phyloP scores from a whole-genome alignment of 2,329 filamentous ascomycete species.

The Diaporthe amygdali region DNA sequence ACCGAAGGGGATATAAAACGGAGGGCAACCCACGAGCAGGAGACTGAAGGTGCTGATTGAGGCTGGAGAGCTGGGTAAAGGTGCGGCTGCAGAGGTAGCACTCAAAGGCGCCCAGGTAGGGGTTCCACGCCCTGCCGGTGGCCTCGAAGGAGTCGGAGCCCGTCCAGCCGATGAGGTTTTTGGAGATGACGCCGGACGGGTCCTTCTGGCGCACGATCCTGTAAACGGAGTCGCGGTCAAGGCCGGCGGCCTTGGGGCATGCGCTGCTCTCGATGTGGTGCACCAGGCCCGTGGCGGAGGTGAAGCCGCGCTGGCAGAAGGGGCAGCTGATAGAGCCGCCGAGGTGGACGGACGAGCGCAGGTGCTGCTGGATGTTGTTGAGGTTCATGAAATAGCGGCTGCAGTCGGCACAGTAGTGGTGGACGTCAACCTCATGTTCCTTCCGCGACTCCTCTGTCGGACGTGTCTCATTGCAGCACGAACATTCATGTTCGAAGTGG shows the following conservation, averaged over 20 bases:
- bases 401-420: conserved; percentile 21
- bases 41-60: conserved; percentile 62
- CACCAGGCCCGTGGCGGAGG: conserved; percentile 57
- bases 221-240: conserved; percentile 57
- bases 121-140: conserved; percentile 50
- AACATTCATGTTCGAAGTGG: conserved; percentile 14
- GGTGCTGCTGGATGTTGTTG: conserved; percentile 51
- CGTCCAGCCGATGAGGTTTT: conserved; percentile 53
- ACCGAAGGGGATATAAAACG: conserved; percentile 26
- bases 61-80: conserved; percentile 40
- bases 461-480: background rate
- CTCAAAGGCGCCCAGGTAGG: conserved; percentile 41
- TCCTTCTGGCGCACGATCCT: conserved; percentile 51
- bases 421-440: conserved; percentile 14
- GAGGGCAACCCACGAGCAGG: conserved; percentile 46
- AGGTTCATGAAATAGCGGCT: background rate
- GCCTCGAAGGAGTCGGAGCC: conserved; percentile 42
- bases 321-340: conserved; percentile 54
- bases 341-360: conserved; percentile 56
- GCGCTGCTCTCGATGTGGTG: conserved; percentile 62
- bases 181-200: conserved; percentile 52
- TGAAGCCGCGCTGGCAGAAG: conserved; percentile 54
- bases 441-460: background rate
- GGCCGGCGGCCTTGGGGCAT: conserved; percentile 48
- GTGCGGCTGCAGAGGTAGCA: conserved; percentile 59